These are phyloP conservation scores for Metschnikowia vanudenii DNA, from an alignment of 805 yeast genomes.

Conservation along the genomic window DNA sequence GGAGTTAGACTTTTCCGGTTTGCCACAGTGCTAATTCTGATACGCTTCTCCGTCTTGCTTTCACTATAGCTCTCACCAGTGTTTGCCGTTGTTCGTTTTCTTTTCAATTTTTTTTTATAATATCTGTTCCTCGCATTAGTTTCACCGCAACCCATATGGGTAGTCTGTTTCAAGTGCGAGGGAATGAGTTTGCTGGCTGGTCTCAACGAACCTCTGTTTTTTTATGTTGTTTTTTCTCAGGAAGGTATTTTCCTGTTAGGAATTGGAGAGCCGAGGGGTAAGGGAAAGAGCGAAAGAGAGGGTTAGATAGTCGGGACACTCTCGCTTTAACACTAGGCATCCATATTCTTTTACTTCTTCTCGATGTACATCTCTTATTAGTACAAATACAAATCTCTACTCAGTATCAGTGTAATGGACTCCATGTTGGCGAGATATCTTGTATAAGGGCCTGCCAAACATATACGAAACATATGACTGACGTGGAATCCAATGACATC, in stretches of 20 bases:
- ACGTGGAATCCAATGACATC: too few relatives aligned
- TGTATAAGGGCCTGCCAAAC: too few relatives aligned
- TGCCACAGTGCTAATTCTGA: constrained; percentile 2
- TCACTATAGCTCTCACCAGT: neutral
- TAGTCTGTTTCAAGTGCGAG: neutral
- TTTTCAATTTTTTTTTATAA: neutral
- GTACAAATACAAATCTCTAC: neutral
- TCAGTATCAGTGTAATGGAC: too few relatives aligned
- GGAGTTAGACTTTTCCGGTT: constrained; percentile 21
- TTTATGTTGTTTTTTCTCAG: neutral
- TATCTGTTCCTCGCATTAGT: neutral
- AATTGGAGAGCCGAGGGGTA: neutral
- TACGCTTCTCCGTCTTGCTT: neutral
- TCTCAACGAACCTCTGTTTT: neutral
- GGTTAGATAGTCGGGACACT: neutral
- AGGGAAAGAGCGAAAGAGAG: neutral
- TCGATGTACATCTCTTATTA: neutral
- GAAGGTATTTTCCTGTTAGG: neutral
- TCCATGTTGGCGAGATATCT: too few relatives aligned
- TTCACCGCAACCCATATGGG: neutral
- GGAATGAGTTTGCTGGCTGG: constrained; percentile 3
- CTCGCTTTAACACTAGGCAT: neutral
- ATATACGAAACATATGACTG: too few relatives aligned
- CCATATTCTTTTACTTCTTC: neutral
- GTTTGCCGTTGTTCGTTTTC: neutral